These are phyloP conservation scores for Phlebopus sp. DNA, from an alignment of 1,284 basidiomycete species.

Conservation along the genomic window DNA sequence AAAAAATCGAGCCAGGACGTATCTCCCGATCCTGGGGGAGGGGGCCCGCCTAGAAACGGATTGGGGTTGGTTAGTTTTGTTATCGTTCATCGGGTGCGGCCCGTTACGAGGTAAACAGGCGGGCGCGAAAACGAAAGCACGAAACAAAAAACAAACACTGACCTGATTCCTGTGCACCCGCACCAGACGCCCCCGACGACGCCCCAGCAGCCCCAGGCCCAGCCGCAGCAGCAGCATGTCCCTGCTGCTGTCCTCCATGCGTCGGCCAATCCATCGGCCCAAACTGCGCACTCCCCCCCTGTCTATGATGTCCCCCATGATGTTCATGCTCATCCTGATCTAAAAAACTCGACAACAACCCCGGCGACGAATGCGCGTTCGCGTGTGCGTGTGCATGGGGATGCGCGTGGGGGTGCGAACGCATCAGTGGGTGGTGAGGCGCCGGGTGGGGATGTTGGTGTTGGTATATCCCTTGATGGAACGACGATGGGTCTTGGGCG, in stretches of 20 bases:
- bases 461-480: conserved; percentile 28
- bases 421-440: conserved; percentile 33
- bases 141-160: background rate
- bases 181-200: conserved; percentile 2
- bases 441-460: too few species aligned
- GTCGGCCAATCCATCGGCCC: conserved; percentile 30
- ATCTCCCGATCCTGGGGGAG: conserved; percentile 28
- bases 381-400: conserved; percentile 21
- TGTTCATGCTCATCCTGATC: conserved; percentile 27
- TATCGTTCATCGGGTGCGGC: too few species aligned
- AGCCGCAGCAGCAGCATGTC: conserved; percentile 9
- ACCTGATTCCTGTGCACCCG: conserved; percentile 27
- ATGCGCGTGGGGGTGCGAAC: conserved; percentile 15
- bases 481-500: conserved; percentile 27
- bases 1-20: conserved; percentile 31
- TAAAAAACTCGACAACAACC: conserved; percentile 29
- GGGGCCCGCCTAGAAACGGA: too few species aligned
- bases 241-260: conserved; percentile 24
- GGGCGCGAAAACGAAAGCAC: too few species aligned
- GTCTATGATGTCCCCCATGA: conserved; percentile 14
- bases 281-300: conserved; percentile 12
- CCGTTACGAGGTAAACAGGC: too few species aligned
- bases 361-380: conserved; percentile 11
- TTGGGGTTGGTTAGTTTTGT: too few species aligned
- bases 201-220: conserved; percentile 9